A percentile compares a stretch with the other conserved stretches of the same genome.
Conservation (phyloP, 2,329 filamentous ascomycete genomes). For the Epicoccum nigrum region DNA sequence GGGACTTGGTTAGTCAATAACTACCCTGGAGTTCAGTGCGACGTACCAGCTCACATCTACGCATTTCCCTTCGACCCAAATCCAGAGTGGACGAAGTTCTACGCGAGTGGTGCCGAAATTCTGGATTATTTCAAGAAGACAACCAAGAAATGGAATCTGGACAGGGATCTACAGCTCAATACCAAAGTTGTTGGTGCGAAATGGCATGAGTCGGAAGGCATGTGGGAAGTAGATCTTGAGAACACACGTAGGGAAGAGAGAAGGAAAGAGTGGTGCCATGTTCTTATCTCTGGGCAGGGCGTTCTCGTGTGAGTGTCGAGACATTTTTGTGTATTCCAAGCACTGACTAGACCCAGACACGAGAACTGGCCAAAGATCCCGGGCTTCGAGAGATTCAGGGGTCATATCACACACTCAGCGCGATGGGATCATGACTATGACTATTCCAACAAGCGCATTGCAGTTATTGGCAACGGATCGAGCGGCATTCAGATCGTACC, state of each 20-base stretch:
- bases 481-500: slow-evolving; percentile 31
- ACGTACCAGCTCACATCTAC: slow-evolving; percentile 38
- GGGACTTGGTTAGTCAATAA: slow-evolving; percentile 41
- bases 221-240: slow-evolving; percentile 48
- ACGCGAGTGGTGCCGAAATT: slow-evolving; percentile 48
- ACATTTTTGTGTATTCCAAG: slow-evolving; percentile 4
- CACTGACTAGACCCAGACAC: slow-evolving; percentile 13
- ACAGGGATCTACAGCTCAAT: slow-evolving; percentile 40
- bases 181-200: slow-evolving; percentile 42
- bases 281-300: slow-evolving; percentile 26
- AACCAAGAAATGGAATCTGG: slow-evolving; percentile 47
- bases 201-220: slow-evolving; percentile 44
- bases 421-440: slow-evolving; percentile 56
- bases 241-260: slow-evolving; percentile 16
- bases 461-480: slow-evolving; percentile 30
- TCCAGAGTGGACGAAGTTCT: slow-evolving; percentile 50
- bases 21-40: slow-evolving; percentile 51
- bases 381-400: slow-evolving; percentile 55
- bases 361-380: slow-evolving; percentile 53
- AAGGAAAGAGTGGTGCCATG: slow-evolving; percentile 22
- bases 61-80: slow-evolving; percentile 51
- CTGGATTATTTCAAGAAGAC: slow-evolving; percentile 48
- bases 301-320: slow-evolving; percentile 29
- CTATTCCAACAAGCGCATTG: slow-evolving; percentile 25
- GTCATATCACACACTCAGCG: slow-evolving; percentile 61